Evolutionary conservation across 2,329 filamentous ascomycete genomes (phyloP), one percentile per base, ranked within the genome.

Genomic region (Scedosporium boydii): DNA sequence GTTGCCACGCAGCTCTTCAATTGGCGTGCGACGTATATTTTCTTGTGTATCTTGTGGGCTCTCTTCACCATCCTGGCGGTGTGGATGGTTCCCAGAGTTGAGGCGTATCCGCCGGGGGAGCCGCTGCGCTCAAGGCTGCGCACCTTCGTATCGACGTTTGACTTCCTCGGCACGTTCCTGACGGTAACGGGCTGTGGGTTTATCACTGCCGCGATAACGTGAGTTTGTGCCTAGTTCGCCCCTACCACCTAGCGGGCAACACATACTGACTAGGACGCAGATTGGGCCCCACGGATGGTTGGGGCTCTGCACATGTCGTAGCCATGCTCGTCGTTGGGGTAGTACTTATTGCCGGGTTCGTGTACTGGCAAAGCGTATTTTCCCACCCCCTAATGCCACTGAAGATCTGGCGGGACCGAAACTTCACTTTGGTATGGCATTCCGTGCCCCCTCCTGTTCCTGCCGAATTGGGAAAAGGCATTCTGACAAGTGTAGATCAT

Each of bases 171-270:
- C 0, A 86, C 84, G 0, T 68, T 80, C 1, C 71, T 88, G 64
- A 85, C 86, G 3, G 78, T 89, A 41, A 76, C 82, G n/a, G 86
- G 87, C 0, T 85, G 87, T 63, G 86, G 84, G 3, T 78, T 86
- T 76, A 83, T 88, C 68, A 86, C 84, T 14, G 83, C 83, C 23
- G 82, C 82, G 1, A 74, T 88, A 63, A 86, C 79, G 77, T 83
- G 70, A 70, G 78, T 76, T 59, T 68, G 41, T 65, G 34, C 57
- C 3, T 60, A 55, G 26, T 23, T 63, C 5, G 9, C 26, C 6
- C 56, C 23, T 23, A 23, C 23, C 23, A 23, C 23, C 66, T 63
- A 67, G 27, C 62, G 23, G 76, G 75, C 68, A 72, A 80, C 29
- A 9, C 7, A 34, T 34, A 34, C 7, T 34, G 29, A 34, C 29